phyloP scores from a whole-genome alignment of 805 yeast species.

The Scheffersomyces stipitis region DNA sequence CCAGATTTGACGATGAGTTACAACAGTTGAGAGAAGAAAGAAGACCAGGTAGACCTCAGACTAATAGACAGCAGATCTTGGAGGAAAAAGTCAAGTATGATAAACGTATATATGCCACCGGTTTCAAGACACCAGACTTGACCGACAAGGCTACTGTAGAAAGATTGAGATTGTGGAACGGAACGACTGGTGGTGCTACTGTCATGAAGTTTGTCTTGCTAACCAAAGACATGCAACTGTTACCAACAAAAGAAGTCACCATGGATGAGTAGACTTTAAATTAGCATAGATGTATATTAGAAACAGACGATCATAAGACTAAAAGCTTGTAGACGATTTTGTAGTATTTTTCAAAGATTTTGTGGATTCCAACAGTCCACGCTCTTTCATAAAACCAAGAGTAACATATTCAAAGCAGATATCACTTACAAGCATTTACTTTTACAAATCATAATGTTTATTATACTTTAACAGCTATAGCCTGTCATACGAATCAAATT shows the following conservation, averaged over 20 bases:
- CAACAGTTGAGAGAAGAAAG: slow-evolving; percentile 58
- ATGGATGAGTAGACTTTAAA: slow-evolving; percentile 3
- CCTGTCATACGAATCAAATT: too few relatives aligned
- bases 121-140: slow-evolving; percentile 72
- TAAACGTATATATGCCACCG: slow-evolving; percentile 59
- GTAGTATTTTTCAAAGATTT: too few relatives aligned
- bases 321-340: too few relatives aligned
- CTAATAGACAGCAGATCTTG: slow-evolving; percentile 65
- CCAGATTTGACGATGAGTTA: slow-evolving; percentile 76
- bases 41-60: slow-evolving; percentile 86
- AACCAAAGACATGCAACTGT: slow-evolving; percentile 24
- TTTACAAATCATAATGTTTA: too few relatives aligned
- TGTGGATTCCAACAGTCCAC: too few relatives aligned
- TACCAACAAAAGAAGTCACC: slow-evolving; percentile 18
- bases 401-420: too few relatives aligned
- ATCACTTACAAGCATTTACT: too few relatives aligned
- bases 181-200: slow-evolving; percentile 74
- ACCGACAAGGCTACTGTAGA: slow-evolving; percentile 58
- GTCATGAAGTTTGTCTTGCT: slow-evolving; percentile 51
- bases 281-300: background rate
- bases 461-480: too few relatives aligned
- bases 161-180: slow-evolving; percentile 72
- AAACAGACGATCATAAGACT: too few relatives aligned
- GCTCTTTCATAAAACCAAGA: too few relatives aligned
- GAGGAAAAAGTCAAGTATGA: slow-evolving; percentile 66